Evolutionary conservation across 345 rosid genomes (phyloP).

Genomic region (Ailanthus altissimus): DNA sequence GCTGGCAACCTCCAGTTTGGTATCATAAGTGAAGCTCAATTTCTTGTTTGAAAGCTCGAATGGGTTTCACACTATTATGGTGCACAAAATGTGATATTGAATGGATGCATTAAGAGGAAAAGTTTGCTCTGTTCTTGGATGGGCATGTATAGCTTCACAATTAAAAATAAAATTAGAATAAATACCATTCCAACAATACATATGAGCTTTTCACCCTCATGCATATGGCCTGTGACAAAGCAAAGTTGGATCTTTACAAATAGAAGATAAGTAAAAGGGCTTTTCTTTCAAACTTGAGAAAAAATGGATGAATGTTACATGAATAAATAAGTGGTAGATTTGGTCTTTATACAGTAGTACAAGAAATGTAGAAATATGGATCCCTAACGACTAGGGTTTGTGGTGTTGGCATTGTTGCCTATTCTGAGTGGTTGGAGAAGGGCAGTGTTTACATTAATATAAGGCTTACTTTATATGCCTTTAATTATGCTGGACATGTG

Average conservation of each 20-base stretch:
- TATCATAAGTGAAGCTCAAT: slow-evolving; percentile 7
- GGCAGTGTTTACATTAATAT: background rate
- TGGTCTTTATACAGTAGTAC: no score
- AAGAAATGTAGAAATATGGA: no score
- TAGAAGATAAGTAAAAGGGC: background rate
- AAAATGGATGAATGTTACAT: background rate
- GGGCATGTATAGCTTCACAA: background rate
- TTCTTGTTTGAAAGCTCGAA: background rate
- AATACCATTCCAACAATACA: background rate
- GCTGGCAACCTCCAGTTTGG: background rate
- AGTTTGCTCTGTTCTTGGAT: background rate
- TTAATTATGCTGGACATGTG: background rate
- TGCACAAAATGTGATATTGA: no score
- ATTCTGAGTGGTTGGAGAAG: background rate
- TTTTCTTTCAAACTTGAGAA: background rate
- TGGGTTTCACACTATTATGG: background rate
- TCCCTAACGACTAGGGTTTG: background rate
- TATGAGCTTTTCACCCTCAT: background rate
- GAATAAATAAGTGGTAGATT: background rate
- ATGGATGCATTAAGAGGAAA: background rate
- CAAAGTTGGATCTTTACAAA: background rate
- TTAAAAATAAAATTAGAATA: background rate
- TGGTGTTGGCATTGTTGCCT: background rate
- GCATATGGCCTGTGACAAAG: background rate
- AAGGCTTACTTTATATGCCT: background rate